Percentiles rank a stretch among this genome's conserved stretches.
phyloP scores from a whole-genome alignment of 2,329 filamentous ascomycete genomes.

The Ascochyta koolunga region DNA sequence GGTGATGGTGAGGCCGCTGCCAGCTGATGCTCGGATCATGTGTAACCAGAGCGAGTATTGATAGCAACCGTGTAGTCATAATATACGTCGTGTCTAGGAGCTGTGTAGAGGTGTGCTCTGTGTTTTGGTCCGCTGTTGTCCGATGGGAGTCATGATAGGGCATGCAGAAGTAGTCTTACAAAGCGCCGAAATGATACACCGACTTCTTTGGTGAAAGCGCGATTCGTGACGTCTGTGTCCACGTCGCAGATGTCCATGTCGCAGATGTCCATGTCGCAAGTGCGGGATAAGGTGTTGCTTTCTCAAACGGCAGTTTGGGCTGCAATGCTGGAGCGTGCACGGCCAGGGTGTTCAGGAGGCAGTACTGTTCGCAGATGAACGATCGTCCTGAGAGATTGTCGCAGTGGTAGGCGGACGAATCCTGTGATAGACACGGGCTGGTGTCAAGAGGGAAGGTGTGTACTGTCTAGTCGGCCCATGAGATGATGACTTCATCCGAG shows the following conservation, averaged over 20 bases:
- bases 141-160: slow-evolving; percentile 12
- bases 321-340: slow-evolving; percentile 19
- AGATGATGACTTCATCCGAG: slow-evolving; percentile 31
- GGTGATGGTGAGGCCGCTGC: slow-evolving; percentile 5
- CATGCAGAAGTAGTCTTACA: slow-evolving; percentile 21
- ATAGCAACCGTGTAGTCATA: slow-evolving; percentile 1
- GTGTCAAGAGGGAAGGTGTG: slow-evolving; percentile 18
- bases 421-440: slow-evolving; percentile 21
- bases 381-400: slow-evolving; percentile 15
- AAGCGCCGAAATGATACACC: slow-evolving; percentile 24
- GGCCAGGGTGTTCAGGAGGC: slow-evolving; percentile 10
- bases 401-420: slow-evolving; percentile 10
- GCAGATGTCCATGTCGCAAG: neutral
- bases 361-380: slow-evolving; percentile 12
- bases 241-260: slow-evolving; percentile 11
- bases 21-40: slow-evolving; percentile 15
- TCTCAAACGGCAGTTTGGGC: slow-evolving; percentile 23
- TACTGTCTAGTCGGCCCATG: slow-evolving; percentile 21
- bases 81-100: neutral
- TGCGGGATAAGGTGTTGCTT: slow-evolving; percentile 21
- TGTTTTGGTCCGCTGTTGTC: slow-evolving; percentile 17
- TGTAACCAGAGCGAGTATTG: slow-evolving; percentile 1
- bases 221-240: slow-evolving; percentile 19
- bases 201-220: slow-evolving; percentile 5
- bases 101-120: neutral